Base-by-base conservation (phyloP, 495 filamentous ascomycete genomes). In the Penicillium mononematosum region DNA sequence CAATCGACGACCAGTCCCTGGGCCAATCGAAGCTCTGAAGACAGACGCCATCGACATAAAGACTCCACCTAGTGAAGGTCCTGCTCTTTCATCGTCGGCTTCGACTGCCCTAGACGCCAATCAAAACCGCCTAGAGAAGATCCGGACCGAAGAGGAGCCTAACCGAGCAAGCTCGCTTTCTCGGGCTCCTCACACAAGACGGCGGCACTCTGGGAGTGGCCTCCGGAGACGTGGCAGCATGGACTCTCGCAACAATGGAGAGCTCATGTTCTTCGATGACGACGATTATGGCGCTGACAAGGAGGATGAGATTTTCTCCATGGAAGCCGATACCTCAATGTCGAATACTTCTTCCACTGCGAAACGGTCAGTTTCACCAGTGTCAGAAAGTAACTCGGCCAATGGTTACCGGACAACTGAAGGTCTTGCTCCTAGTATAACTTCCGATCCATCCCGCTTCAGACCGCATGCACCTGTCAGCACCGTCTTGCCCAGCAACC, bases 251-350 rank as follows among this genome's bases (percentile, higher is more conserved):
- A 75, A 82, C 19, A 77, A 82, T 17, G 83, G 87, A n/a, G 83
- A 88, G 44, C 76, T 96, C 6, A 81, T 93, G 67, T 95, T 89
- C 61, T 92, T 88, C 58, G 90, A 92, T 61, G 90, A 96, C 53
- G 89, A 89, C 42, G 91, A 85, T 6, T 95, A 96, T 72, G 86
- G 88, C 59, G 88, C 84, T 14, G 88, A 93, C 65, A 77, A 75
- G 32, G 91, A 92, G 61, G 84, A 91, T 57, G 88, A 86, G 19
- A 80, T 89, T 7, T 91, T 91, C 63, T 60, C 81, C 8, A 90
- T 91, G 86, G 88, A 91, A 58, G 76, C 83, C 25, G 80, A 85
- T 64, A 56, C 55, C 14, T 63, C 64, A 0, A 45, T 64, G 32
- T 51, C 65, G 1, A 44, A 39, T 11, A 34, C 41, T 4, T 34